Evolutionary conservation across 1,284 basidiomycete species (phyloP).

Genomic region (Mrakiaceae sp.): DNA sequence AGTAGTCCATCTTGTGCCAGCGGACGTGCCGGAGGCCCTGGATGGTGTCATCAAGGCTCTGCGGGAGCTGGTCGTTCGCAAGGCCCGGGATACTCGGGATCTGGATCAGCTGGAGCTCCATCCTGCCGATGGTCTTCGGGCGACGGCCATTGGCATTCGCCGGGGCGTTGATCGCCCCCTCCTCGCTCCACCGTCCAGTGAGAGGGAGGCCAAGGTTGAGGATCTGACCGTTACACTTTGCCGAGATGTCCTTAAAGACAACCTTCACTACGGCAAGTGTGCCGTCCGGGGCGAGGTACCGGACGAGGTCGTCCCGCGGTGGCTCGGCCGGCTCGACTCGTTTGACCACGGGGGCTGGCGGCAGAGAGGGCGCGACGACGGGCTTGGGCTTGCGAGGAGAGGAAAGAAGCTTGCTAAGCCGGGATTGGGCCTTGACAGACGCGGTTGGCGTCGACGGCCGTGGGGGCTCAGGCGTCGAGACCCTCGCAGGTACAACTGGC

Average conservation of each 20-base stretch:
- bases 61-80: conserved; percentile 64
- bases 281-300: conserved; percentile 67
- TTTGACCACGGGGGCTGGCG: too few relatives aligned
- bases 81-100: conserved; percentile 76
- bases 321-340: conserved; percentile 19
- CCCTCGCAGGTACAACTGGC: not conserved
- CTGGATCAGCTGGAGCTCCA: conserved; percentile 77
- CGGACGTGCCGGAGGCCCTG: conserved; percentile 75
- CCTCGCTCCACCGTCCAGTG: conserved; percentile 58
- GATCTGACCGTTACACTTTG: conserved; percentile 65
- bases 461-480: conserved; percentile 29
- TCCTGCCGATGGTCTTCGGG: conserved; percentile 50
- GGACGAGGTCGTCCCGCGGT: conserved; percentile 52
- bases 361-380: conserved; percentile 30
- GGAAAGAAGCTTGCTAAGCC: conserved; percentile 14
- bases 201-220: conserved; percentile 76
- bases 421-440: conserved; percentile 5
- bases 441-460: conserved; percentile 18
- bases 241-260: conserved; percentile 69
- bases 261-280: conserved; percentile 71
- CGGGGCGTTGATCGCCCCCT: conserved; percentile 30
- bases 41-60: conserved; percentile 83
- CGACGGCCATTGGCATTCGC: conserved; percentile 39
- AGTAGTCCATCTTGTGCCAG: conserved; percentile 86
- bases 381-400: conserved; percentile 14